These are phyloP conservation scores for Nemania bipapillata DNA, from an alignment of 2,329 filamentous ascomycete genomes.

Conservation along the genomic window DNA sequence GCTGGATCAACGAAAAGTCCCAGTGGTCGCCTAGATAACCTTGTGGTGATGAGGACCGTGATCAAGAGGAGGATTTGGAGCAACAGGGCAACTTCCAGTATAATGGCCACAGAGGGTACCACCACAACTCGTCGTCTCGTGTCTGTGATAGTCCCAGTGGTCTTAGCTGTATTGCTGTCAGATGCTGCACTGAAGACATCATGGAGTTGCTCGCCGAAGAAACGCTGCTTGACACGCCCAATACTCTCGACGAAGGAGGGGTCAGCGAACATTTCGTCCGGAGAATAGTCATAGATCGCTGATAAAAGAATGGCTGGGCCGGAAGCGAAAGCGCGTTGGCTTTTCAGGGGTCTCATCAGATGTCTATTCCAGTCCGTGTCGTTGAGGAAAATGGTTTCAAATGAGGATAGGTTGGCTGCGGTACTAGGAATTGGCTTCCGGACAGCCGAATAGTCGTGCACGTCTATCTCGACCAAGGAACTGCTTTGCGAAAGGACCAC, in stretches of 20 bases:
- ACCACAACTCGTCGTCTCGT: slow-evolving; percentile 34
- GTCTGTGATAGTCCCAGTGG: not conserved
- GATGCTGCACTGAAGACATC: slow-evolving; percentile 29
- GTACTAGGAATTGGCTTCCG: slow-evolving; percentile 21
- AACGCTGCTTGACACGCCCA: slow-evolving; percentile 30
- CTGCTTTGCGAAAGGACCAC: slow-evolving; percentile 19
- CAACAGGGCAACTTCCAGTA: slow-evolving; percentile 28
- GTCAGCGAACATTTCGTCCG: slow-evolving; percentile 22
- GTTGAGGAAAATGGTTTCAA: slow-evolving; percentile 29
- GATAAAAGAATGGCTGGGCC: slow-evolving; percentile 13
- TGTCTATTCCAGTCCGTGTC: slow-evolving; percentile 31
- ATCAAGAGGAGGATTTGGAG: slow-evolving; percentile 29
- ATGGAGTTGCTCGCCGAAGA: slow-evolving; percentile 33
- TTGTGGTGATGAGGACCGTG: slow-evolving; percentile 29
- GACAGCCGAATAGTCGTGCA: slow-evolving; percentile 25
- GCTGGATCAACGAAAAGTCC: slow-evolving; percentile 33
- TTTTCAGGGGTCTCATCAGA: slow-evolving; percentile 13
- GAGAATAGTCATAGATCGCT: slow-evolving; percentile 30
- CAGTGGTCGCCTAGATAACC: slow-evolving; percentile 32
- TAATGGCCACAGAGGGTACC: slow-evolving; percentile 33
- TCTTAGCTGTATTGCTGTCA: not conserved
- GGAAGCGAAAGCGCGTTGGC: slow-evolving; percentile 11
- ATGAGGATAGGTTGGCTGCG: slow-evolving; percentile 24
- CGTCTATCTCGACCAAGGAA: slow-evolving; percentile 31
- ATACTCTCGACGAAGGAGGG: slow-evolving; percentile 10